Percentiles rank a stretch among this genome's conserved stretches.
phyloP scores from a whole-genome alignment of 352 stramenopile genomes.

The Globisporangium alternatum region DNA sequence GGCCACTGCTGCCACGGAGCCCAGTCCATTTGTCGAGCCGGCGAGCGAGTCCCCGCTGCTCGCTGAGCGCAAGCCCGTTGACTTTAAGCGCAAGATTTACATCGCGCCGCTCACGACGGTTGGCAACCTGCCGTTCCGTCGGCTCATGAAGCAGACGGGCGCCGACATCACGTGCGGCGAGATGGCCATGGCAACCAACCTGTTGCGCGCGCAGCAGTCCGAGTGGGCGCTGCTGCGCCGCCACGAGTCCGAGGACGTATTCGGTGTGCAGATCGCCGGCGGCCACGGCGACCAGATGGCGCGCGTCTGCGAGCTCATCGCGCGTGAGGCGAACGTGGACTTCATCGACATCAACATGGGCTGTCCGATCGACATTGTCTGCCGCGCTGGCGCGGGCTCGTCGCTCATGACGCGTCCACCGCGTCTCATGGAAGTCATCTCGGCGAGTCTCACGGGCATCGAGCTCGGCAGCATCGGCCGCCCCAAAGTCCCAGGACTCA shows the following conservation, averaged over 20 bases:
- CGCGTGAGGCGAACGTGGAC: slow-evolving; percentile 92
- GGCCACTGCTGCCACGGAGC: neutral
- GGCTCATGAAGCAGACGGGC: slow-evolving; percentile 96
- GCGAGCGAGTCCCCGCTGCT: slow-evolving; percentile 45
- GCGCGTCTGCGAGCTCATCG: slow-evolving; percentile 91
- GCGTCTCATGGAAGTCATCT: slow-evolving; percentile 88
- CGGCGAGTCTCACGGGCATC: slow-evolving; percentile 81
- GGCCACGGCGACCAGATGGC: slow-evolving; percentile 93
- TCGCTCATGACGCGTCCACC: slow-evolving; percentile 93
- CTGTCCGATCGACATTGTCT: slow-evolving; percentile 98
- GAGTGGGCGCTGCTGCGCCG: slow-evolving; percentile 98
- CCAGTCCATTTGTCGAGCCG: slow-evolving; percentile 25
- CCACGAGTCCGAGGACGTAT: slow-evolving; percentile 96
- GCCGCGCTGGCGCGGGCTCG: slow-evolving; percentile 83
- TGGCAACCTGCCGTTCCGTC: slow-evolving; percentile 98
- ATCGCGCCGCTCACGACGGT: slow-evolving; percentile 99
- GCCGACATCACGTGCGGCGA: slow-evolving; percentile 99
- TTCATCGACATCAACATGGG: slow-evolving; percentile 99
- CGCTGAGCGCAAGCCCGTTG: slow-evolving; percentile 88
- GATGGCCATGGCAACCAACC: slow-evolving; percentile 95
- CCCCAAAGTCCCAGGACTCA: slow-evolving; percentile 75
- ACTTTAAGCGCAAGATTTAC: slow-evolving; percentile 99
- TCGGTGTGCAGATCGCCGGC: slow-evolving; percentile 97
- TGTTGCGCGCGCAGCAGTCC: slow-evolving; percentile 92
- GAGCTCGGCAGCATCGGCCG: slow-evolving; percentile 56